Evolutionary conservation across 225 moss, liverwort and hornwort species (phyloP).

Genomic region (Marchantia polymorpha): DNA sequence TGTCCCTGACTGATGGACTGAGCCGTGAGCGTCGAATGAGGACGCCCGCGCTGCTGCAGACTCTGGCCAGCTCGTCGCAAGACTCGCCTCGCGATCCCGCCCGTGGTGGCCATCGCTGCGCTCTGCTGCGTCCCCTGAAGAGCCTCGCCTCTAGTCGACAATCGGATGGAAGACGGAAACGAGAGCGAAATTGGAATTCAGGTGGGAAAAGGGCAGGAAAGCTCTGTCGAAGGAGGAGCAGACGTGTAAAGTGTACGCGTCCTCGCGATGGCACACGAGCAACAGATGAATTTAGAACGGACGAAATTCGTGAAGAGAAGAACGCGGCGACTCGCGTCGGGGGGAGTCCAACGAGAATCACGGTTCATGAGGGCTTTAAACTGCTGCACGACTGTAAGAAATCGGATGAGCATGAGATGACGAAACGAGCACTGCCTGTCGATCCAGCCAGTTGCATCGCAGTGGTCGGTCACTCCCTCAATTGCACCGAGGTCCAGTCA

Average conservation of each 20-base stretch:
- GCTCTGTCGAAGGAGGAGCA: too few relatives aligned
- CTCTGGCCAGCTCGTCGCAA: not conserved
- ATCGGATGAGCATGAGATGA: not conserved
- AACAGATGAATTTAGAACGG: too few relatives aligned
- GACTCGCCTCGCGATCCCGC: constrained; percentile 3
- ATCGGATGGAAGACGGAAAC: too few relatives aligned
- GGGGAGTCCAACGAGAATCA: too few relatives aligned
- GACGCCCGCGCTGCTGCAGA: constrained; percentile 12
- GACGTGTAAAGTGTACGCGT: too few relatives aligned
- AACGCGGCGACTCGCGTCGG: too few relatives aligned
- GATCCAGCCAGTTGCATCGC: not conserved
- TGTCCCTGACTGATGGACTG: constrained; percentile 60
- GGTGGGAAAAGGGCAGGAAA: too few relatives aligned
- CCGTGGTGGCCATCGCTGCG: not conserved
- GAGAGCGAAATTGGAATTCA: too few relatives aligned
- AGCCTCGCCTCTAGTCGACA: not conserved
- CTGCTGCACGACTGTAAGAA: not conserved
- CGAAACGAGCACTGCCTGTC: not conserved
- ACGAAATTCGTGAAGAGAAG: too few relatives aligned
- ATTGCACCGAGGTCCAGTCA: not conserved
- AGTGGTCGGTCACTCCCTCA: not conserved
- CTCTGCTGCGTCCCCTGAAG: not conserved
- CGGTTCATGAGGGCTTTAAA: too few relatives aligned
- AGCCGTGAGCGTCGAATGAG: constrained; percentile 10
- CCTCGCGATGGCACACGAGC: too few relatives aligned